Conservation (phyloP, 1,284 basidiomycete species). For the Porogramme epimiltina region DNA sequence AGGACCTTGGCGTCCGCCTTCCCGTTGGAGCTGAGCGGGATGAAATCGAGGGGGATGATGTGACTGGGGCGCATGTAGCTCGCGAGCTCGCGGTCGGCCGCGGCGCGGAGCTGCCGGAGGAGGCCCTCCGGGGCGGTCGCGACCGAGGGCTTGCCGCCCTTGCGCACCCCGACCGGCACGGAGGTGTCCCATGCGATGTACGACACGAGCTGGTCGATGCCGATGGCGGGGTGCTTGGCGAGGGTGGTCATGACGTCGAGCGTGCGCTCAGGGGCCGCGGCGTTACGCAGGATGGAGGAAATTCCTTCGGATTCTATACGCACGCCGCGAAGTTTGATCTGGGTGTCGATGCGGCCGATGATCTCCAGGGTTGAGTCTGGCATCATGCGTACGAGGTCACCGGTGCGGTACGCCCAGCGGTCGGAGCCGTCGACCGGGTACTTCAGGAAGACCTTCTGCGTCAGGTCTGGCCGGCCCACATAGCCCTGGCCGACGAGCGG, state of each 20-base stretch:
- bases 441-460: constrained; percentile 48
- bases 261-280: constrained; percentile 32
- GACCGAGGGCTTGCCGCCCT: constrained; percentile 36
- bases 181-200: constrained; percentile 44
- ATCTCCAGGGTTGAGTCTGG: constrained; percentile 55
- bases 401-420: constrained; percentile 50
- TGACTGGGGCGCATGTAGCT: constrained; percentile 56
- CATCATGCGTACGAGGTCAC: constrained; percentile 56
- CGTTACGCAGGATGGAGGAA: constrained; percentile 46
- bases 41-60: constrained; percentile 47
- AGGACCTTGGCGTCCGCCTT: constrained; percentile 49
- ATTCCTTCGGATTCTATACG: constrained; percentile 57
- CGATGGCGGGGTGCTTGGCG: constrained; percentile 48
- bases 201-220: constrained; percentile 48
- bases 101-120: constrained; percentile 35
- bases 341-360: constrained; percentile 56
- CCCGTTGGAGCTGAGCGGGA: constrained; percentile 51
- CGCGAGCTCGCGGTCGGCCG: constrained; percentile 45
- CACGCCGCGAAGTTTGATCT: constrained; percentile 57
- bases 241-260: constrained; percentile 48
- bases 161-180: constrained; percentile 39
- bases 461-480: constrained; percentile 45
- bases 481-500: constrained; percentile 56
- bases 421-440: constrained; percentile 42
- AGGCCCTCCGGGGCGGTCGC: constrained; percentile 34